Percentiles rank a stretch among this genome's conserved stretches.
Conservation (phyloP, 1,139 yeast genomes). For the Keqinozyma sinolaborantium region DNA sequence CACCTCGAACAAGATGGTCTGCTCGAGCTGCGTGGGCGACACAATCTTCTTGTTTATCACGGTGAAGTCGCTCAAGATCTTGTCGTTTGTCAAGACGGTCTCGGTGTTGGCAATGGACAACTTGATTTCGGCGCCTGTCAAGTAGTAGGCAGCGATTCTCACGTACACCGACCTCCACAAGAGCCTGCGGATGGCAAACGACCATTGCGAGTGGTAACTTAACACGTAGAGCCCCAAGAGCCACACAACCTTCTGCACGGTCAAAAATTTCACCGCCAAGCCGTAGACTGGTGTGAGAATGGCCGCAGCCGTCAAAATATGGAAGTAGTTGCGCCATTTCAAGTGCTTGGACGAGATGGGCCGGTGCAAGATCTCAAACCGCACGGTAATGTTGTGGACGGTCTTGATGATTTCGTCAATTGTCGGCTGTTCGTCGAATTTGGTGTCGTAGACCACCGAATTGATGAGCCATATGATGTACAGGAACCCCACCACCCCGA, state of each 20-base stretch:
- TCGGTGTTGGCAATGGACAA: slow-evolving; percentile 5
- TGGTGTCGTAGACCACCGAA: slow-evolving; percentile 40
- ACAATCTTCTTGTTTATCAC: slow-evolving; percentile 36
- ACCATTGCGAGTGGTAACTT: slow-evolving; percentile 55
- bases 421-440: slow-evolving; percentile 48
- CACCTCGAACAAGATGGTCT: slow-evolving; percentile 47
- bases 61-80: slow-evolving; percentile 31
- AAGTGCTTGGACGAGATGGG: slow-evolving; percentile 36
- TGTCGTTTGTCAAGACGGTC: slow-evolving; percentile 12
- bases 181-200: slow-evolving; percentile 45
- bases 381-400: slow-evolving; percentile 44
- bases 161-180: slow-evolving; percentile 54
- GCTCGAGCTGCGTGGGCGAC: slow-evolving; percentile 42
- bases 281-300: slow-evolving; percentile 49
- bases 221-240: slow-evolving; percentile 35
- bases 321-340: slow-evolving; percentile 22
- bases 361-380: slow-evolving; percentile 42
- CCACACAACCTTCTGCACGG: slow-evolving; percentile 36
- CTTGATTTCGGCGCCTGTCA: slow-evolving; percentile 44
- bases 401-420: slow-evolving; percentile 54
- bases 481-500: slow-evolving; percentile 32
- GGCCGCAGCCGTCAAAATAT: slow-evolving; percentile 26
- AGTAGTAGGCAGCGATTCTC: slow-evolving; percentile 36
- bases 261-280: slow-evolving; percentile 27
- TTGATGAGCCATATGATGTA: slow-evolving; percentile 45